Conservation (phyloP, 768 basidiomycete species). For the Phlegmacium glaucopus region DNA sequence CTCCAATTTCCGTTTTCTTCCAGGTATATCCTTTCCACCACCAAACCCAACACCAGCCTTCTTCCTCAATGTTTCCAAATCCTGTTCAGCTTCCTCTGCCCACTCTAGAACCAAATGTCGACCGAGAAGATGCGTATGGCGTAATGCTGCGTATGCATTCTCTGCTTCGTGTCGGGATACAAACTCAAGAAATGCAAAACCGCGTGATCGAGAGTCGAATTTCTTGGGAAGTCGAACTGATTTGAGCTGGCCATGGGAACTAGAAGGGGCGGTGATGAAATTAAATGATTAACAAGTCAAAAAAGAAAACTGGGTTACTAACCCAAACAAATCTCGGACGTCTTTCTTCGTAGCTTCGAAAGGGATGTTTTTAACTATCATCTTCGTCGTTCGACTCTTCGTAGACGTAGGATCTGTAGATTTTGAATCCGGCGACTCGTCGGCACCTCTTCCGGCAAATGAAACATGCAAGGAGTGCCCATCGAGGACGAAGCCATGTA, state of each 20-base stretch:
- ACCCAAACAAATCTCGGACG: constrained; percentile 86
- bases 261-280: too few relatives aligned
- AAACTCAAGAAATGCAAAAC: constrained; percentile 97
- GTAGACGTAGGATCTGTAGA: constrained; percentile 33
- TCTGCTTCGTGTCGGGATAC: constrained; percentile 86
- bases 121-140: constrained; percentile 94
- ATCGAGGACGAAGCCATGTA: constrained; percentile 82
- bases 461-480: constrained; percentile 82
- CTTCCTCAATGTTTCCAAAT: constrained; percentile 70
- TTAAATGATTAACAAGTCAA: too few relatives aligned
- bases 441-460: constrained; percentile 80
- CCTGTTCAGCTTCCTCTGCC: constrained; percentile 82
- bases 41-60: constrained; percentile 81
- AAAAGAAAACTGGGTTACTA: neutral
- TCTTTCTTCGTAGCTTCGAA: constrained; percentile 97
- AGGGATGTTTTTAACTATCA: constrained; percentile 97
- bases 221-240: constrained; percentile 92
- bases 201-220: constrained; percentile 83
- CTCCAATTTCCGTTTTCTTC: constrained; percentile 67
- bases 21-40: constrained; percentile 66
- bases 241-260: constrained; percentile 89
- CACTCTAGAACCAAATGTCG: constrained; percentile 94
- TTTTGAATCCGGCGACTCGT: constrained; percentile 33
- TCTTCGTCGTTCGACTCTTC: constrained; percentile 79
- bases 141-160: constrained; percentile 79